Evolutionary conservation across 257 asterid genomes (phyloP).

Genomic region (Nicotiana obtusifolia): DNA sequence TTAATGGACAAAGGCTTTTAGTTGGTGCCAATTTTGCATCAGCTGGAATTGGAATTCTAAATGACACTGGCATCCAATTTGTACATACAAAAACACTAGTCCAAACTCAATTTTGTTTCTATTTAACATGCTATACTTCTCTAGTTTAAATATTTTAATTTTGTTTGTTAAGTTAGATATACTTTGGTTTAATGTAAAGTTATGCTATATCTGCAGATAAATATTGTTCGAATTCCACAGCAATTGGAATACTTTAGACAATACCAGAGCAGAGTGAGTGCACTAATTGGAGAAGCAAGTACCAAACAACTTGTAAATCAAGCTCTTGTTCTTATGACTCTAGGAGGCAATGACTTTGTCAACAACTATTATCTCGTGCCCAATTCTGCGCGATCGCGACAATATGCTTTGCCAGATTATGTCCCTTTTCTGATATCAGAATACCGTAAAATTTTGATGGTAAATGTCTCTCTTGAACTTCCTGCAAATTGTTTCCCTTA

Average conservation of each 20-base stretch:
- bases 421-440: constrained; percentile 65
- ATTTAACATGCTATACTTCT: neutral
- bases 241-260: constrained; percentile 58
- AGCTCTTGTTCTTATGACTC: constrained; percentile 64
- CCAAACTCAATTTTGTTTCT: neutral
- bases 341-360: constrained; percentile 91
- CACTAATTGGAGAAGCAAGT: constrained; percentile 40
- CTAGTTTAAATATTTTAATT: neutral
- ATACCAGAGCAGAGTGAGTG: constrained; percentile 52
- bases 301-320: constrained; percentile 42
- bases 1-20: constrained; percentile 46
- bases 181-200: neutral
- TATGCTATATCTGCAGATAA: constrained; percentile 37
- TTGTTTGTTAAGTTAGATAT: neutral
- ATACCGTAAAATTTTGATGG: constrained; percentile 56
- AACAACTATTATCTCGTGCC: constrained; percentile 79
- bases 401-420: constrained; percentile 45
- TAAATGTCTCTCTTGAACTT: constrained; percentile 13
- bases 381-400: constrained; percentile 61
- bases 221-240: constrained; percentile 51
- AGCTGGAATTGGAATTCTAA: constrained; percentile 78
- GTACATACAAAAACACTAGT: constrained; percentile 30
- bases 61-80: constrained; percentile 80
- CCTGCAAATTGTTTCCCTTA: neutral
- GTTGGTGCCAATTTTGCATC: constrained; percentile 85